These are phyloP conservation scores for Verticillium dahliae DNA, from an alignment of 2,329 filamentous ascomycete species.

Conservation along the genomic window DNA sequence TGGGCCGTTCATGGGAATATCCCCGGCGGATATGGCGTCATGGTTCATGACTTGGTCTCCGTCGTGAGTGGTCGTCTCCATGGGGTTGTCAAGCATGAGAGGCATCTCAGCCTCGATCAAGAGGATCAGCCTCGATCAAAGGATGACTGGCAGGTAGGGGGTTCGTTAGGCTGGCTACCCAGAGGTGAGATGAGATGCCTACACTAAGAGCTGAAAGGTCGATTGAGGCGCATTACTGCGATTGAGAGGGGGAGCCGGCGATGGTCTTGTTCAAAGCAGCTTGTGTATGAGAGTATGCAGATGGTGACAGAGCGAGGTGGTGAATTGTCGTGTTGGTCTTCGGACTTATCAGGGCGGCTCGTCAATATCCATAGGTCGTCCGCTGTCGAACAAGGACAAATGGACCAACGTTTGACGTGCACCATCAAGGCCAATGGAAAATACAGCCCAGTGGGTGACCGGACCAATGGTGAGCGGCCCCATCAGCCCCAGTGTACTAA, in stretches of 20 bases:
- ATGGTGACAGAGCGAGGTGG: no score
- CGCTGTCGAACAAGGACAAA: no score
- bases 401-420: no score
- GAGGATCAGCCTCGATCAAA: conserved; percentile 10
- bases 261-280: background rate
- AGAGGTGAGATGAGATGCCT: background rate
- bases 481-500: no score
- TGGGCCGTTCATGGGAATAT: conserved; percentile 26
- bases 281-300: background rate
- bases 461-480: no score
- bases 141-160: background rate
- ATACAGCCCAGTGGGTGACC: no score
- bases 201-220: background rate
- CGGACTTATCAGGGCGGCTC: background rate
- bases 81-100: conserved; percentile 45
- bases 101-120: conserved; percentile 33
- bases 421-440: no score
- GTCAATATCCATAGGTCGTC: no score
- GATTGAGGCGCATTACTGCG: background rate
- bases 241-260: background rate
- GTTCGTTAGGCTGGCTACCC: background rate
- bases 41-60: conserved; percentile 34
- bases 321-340: background rate
- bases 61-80: conserved; percentile 24
- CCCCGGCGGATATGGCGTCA: background rate